phyloP scores from a whole-genome alignment of 2,329 filamentous ascomycete species.

The Chaetothyriales sp. region DNA sequence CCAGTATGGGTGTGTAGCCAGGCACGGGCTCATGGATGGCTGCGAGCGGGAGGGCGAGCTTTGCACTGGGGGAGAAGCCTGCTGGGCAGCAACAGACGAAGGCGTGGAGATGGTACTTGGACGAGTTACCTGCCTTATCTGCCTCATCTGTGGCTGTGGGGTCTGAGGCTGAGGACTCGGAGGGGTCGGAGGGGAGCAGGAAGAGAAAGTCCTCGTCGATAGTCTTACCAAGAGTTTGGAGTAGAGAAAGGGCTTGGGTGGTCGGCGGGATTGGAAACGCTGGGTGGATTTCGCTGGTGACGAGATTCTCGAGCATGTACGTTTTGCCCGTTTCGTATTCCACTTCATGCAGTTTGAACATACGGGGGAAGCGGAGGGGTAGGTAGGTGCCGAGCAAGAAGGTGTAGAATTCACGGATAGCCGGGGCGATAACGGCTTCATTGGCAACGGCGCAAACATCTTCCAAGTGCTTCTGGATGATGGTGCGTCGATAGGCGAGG shows the following conservation, averaged over 20 bases:
- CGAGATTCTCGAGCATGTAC: constrained; percentile 31
- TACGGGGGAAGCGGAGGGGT: constrained; percentile 41
- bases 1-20: constrained; percentile 42
- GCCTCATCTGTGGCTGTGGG: constrained; percentile 11
- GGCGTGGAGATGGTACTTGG: constrained; percentile 42
- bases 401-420: constrained; percentile 43
- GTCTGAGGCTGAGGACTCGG: neutral
- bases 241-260: constrained; percentile 25
- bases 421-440: constrained; percentile 29
- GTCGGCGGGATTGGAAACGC: constrained; percentile 21
- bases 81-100: constrained; percentile 44
- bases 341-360: constrained; percentile 32
- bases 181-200: constrained; percentile 31
- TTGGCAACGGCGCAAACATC: constrained; percentile 28
- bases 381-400: constrained; percentile 44
- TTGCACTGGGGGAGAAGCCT: constrained; percentile 44
- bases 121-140: constrained; percentile 11
- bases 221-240: constrained; percentile 37
- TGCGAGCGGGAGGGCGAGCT: constrained; percentile 39
- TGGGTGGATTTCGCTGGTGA: constrained; percentile 32
- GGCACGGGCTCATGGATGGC: constrained; percentile 48
- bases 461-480: constrained; percentile 33
- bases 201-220: constrained; percentile 50
- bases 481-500: constrained; percentile 34
- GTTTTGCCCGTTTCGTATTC: constrained; percentile 17